phyloP scores from a whole-genome alignment of 345 rosid species.

The Eucalyptus tenuipes region DNA sequence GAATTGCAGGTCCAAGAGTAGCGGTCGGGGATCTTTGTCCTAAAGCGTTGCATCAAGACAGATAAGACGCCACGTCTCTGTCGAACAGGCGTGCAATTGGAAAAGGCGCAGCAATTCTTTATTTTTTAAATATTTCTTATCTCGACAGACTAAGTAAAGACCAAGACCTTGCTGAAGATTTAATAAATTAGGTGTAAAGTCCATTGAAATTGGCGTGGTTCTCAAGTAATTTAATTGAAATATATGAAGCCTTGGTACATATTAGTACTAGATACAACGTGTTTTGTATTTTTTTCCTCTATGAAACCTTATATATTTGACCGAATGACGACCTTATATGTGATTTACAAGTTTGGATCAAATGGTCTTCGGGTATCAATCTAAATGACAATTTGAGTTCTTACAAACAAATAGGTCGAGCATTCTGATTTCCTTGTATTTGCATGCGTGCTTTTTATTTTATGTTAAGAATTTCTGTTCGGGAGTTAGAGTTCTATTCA shows the following conservation, averaged over 20 bases:
- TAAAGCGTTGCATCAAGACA: neutral
- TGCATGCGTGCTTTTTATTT: neutral
- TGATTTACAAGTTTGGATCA: neutral
- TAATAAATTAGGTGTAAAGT: neutral
- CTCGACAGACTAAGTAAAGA: neutral
- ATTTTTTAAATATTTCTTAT: rapidly evolving
- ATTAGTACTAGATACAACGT: neutral
- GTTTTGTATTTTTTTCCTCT: neutral
- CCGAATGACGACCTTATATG: rapidly evolving
- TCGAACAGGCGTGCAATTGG: neutral
- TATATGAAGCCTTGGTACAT: neutral
- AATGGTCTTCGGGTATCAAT: rapidly evolving
- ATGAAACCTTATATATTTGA: neutral
- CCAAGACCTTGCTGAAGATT: neutral
- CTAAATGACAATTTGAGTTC: neutral
- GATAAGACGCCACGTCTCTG: neutral
- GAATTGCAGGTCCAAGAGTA: rapidly evolving
- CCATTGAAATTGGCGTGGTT: neutral
- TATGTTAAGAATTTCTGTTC: neutral
- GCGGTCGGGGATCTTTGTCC: neutral
- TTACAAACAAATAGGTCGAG: neutral
- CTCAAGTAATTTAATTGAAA: neutral
- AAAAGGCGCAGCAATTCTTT: neutral
- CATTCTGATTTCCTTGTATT: neutral
- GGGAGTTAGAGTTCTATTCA: neutral